Evolutionary conservation across 2,329 filamentous ascomycete genomes (phyloP), one percentile per base, ranked within the genome.

Genomic region (Aspergillus cejpii): DNA sequence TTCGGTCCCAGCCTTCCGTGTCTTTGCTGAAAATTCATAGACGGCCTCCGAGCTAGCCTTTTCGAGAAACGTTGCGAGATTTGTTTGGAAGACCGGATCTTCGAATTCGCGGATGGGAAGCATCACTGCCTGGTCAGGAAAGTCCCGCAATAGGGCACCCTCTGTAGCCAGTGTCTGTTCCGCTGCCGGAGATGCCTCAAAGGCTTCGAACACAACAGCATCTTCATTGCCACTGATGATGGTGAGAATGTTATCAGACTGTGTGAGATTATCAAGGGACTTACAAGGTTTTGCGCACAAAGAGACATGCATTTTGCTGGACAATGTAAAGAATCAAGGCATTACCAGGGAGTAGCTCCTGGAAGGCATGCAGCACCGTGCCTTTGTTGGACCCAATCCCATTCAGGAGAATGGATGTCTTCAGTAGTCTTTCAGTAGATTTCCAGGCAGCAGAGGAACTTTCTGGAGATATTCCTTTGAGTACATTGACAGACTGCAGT

Each of bases 181-280:
- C 1, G 75, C 76, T 0, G 58, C 56, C 0, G 82, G 68, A 0
- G 80, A 81, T 0, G 75, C 69, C 56, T 85, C 81, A 44, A 84
- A 84, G 0, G 70, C 70, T 58, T 85, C 81, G 37, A 83, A 76
- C 44, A 79, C 14, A 52, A 74, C 50, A 53, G 50, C 15, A 36
- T 64, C 21, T 15, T 52, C 36, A 2, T 43, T 14, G 6, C 42
- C 27, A 43, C 55, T 60, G 1, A 21, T 42, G 5, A 20, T 5
- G 12, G 34, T 41, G 24, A 51, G 20, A 3, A 27, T 10, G 1
- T 29, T 24, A 26, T 6, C 7, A 24, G 5, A 39, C 20, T 11
- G 44, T 43, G n/a, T 28, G 14, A 24, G 20, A 14, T 14, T 23
- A 2, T 2, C n/a, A 36, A 23, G n/a, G 24, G 24, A 29, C 27